These are phyloP conservation scores for Iris pallida DNA, from an alignment of 116 monocot genomes.

Conservation along the genomic window DNA sequence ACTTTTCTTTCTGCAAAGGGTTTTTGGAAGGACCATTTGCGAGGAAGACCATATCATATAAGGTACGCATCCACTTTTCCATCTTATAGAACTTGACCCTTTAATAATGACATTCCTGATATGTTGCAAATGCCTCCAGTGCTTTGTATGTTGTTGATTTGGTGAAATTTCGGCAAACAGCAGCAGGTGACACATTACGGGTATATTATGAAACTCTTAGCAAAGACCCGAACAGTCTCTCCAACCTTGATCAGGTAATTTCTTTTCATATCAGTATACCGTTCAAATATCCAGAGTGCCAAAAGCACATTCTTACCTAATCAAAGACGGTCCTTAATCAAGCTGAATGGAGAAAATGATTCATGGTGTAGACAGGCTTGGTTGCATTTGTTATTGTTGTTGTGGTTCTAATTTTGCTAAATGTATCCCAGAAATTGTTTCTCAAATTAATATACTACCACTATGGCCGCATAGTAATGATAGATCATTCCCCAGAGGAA, in stretches of 20 bases:
- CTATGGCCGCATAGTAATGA: too few species aligned
- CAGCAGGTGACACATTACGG: constrained; percentile 83
- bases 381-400: too few species aligned
- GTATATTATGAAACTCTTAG: constrained; percentile 94
- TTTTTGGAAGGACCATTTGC: constrained; percentile 98
- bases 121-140: constrained; percentile 33
- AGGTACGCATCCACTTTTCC: constrained; percentile 34
- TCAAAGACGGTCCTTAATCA: too few species aligned
- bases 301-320: too few species aligned
- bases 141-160: constrained; percentile 98
- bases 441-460: too few species aligned
- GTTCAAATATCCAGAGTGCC: too few species aligned
- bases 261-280: background rate
- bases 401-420: too few species aligned
- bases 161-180: constrained; percentile 92
- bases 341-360: too few species aligned
- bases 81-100: background rate
- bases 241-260: constrained; percentile 96
- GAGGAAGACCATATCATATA: constrained; percentile 90
- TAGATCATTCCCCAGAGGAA: too few species aligned
- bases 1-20: constrained; percentile 44
- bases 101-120: constrained; percentile 5
- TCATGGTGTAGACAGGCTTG: too few species aligned
- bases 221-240: constrained; percentile 97
- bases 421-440: too few species aligned